These are phyloP conservation scores for Phragmites australis DNA, from an alignment of 176 grass and related monocot species.

Conservation along the genomic window DNA sequence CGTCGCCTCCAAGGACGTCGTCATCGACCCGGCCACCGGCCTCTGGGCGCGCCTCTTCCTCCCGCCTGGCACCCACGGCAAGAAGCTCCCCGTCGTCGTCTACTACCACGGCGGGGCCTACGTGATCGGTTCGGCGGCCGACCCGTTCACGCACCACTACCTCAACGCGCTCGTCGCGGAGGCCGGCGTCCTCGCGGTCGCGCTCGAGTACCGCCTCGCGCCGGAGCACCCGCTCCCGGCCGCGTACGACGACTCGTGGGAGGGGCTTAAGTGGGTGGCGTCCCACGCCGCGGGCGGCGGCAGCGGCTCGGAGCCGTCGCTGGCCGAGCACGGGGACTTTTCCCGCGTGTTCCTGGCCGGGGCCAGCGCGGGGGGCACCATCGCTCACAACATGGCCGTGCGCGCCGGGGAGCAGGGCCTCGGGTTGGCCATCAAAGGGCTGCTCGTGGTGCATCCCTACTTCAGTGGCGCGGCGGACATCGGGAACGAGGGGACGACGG, in stretches of 20 bases:
- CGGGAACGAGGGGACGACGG: conserved; percentile 42
- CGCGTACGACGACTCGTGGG: conserved; percentile 61
- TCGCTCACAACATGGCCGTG: conserved; percentile 62
- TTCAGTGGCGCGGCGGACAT: conserved; percentile 65
- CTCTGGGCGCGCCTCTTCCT: conserved; percentile 77
- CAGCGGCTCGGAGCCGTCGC: conserved; percentile 46
- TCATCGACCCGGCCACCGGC: conserved; percentile 46
- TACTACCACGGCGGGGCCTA: conserved; percentile 76
- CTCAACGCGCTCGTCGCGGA: conserved; percentile 56
- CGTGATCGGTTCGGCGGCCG: conserved; percentile 64
- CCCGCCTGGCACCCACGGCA: not conserved
- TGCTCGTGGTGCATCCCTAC: conserved; percentile 68
- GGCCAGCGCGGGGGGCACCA: conserved; percentile 64
- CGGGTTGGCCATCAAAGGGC: conserved; percentile 40
- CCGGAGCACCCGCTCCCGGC: conserved; percentile 77
- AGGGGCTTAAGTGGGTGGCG: conserved; percentile 62
- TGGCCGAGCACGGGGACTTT: conserved; percentile 60
- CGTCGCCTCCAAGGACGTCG: conserved; percentile 62
- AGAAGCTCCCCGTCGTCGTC: conserved; percentile 57
- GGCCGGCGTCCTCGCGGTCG: conserved; percentile 49
- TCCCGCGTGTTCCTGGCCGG: conserved; percentile 56
- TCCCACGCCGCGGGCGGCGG: conserved; percentile 46
- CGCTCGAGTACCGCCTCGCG: conserved; percentile 80
- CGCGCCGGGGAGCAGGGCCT: conserved; percentile 44
- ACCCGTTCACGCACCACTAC: conserved; percentile 56